Base-by-base conservation (phyloP, 441 rosid genomes). In the Eruca vesicaria region DNA sequence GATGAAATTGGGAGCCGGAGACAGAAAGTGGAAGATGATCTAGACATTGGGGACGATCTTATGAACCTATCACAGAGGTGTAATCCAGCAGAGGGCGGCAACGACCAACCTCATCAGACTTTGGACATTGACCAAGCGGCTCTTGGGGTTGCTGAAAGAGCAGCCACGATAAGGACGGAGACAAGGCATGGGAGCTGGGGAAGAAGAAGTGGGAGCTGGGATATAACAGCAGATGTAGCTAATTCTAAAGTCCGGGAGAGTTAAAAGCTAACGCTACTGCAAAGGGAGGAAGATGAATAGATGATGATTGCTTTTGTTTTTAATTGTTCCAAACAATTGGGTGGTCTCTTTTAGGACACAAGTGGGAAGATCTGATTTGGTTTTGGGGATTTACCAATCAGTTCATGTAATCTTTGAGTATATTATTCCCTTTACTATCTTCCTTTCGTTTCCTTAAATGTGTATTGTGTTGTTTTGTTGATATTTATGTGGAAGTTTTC, bases 11-110 rank as follows among this genome's bases (percentile, higher is more conserved):
- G 82, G 16, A 86, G 79, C 43, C 86, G 83, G 65, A 89, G 98
- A 23, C 72, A 89, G 14, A 93, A 93, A 88, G 96, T 91, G 23
- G 90, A 91, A 77, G 97, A 91, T 62, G 96, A 91, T 84, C 81
- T 88, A 74, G 98, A 89, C 59, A 91, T 93, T 50, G 93, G 92
- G 23, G 96, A 93, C 71, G 97, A 91, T 81, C 83, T 93, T 14
- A 61, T 89, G 78, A 91, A 89, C 79, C 86, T 91, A 72, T 90
- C 96, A 16, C 97, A 91, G 76, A 89, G 97, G 5, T 92, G 92
- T 67, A 89, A 89, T 69, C 73, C 85, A 6, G 91, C 84, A 81
- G 94, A 85, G 76, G 79, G 84, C 29, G 38, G 32, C 85, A 87
- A 86, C 19, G 92, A 81, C 33, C 84, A 84, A 26, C 86, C 89